Conservation (phyloP, 306 rosid genomes). For the Lablab purpureus region DNA sequence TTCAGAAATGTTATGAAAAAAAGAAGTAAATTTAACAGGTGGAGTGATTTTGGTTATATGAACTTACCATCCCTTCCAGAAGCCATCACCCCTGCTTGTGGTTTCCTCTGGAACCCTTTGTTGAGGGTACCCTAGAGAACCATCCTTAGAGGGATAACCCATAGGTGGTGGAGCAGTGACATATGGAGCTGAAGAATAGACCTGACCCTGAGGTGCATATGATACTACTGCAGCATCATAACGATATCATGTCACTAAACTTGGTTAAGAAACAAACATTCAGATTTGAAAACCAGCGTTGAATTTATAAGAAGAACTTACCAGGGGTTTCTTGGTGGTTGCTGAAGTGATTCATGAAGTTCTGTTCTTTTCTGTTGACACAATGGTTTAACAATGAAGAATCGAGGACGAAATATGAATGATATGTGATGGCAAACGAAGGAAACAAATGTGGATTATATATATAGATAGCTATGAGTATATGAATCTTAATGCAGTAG, state of each 20-base stretch:
- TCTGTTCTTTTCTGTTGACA: background rate
- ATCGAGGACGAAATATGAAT: background rate
- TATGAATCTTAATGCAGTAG: background rate
- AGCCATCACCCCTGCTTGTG: conserved; percentile 56
- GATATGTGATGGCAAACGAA: background rate
- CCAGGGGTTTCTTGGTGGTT: conserved; percentile 49
- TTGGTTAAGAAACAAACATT: background rate
- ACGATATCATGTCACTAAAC: background rate
- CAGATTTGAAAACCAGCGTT: background rate
- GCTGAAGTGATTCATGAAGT: conserved; percentile 37
- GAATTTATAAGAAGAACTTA: conserved; percentile 14
- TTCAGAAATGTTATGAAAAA: background rate
- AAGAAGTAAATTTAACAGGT: background rate
- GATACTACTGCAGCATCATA: conserved; percentile 33
- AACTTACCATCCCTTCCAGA: conserved; percentile 61
- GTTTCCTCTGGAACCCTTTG: conserved; percentile 44
- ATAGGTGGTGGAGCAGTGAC: conserved; percentile 48
- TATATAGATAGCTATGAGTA: background rate
- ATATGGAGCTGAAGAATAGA: conserved; percentile 13
- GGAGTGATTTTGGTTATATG: background rate
- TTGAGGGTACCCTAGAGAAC: conserved; percentile 43
- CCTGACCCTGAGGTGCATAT: conserved; percentile 21
- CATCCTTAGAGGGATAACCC: conserved; percentile 50
- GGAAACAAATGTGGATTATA: background rate
- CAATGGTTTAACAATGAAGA: background rate